Evolutionary conservation across 176 grass and related monocot species (phyloP), one percentile per base, ranked within the genome.

Genomic region (Oryza glumipatula): DNA sequence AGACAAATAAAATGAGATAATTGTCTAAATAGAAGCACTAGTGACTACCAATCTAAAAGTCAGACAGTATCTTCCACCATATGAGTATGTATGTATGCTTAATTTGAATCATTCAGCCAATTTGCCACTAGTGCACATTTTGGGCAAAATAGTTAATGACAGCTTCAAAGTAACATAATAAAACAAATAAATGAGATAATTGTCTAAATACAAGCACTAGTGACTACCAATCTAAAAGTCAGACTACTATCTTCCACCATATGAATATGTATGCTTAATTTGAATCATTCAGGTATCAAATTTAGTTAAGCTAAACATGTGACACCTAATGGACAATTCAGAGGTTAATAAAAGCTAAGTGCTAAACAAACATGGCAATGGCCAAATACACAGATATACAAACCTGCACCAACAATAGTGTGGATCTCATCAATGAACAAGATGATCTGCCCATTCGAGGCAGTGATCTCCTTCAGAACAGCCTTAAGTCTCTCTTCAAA

Each of bases 391-490:
- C 22, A 72, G 19, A 71, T n/a, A 77, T 82, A 85, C 86, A 16
- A 65, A 98, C 93, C 96, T 98, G 96, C 93, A 88, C 92, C 92
- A 67, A 98, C 95, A 44, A 98, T 88, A 76, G 95, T 98, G 76
- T 98, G 95, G 30, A 98, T 98, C 88, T 98, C 96, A 81, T 98
- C 96, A 74, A 98, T 98, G 88, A 98, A 98, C 65, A 95, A 87
- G 87, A 98, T 95, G 69, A 93, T 95, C 83, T 95, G 93, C 56
- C 93, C 96, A 87, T 95, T 98, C 65, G 91, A 98, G 64, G 93
- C 83, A 87, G 93, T 92, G 70, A 98, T 87, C 89, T 98, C 93
- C 81, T 98, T 98, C 44, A 98, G 80, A 81, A 98, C 93, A 82
- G 96, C 91, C 86, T 98, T 98, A 65, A 98, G 78, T 80, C 93